Evolutionary conservation across 2,329 filamentous ascomycete genomes (phyloP).

Genomic region (Plectosphaerella sp.): DNA sequence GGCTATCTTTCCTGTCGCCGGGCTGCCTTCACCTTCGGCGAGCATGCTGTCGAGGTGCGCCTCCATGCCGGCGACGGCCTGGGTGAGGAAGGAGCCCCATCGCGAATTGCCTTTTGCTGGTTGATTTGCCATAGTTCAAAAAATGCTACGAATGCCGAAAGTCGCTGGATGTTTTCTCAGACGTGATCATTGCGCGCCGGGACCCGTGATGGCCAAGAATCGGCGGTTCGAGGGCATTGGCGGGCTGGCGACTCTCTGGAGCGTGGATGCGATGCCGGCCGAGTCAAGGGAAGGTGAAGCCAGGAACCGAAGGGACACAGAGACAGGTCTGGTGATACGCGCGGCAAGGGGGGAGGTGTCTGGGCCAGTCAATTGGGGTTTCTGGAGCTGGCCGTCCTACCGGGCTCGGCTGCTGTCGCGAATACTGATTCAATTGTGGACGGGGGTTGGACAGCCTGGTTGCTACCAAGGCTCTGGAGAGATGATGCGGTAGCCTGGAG

Average conservation of each 20-base stretch:
- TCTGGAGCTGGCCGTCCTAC: neutral
- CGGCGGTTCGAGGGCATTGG: neutral
- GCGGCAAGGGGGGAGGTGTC: neutral
- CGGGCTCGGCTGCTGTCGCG: neutral
- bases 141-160: neutral
- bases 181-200: neutral
- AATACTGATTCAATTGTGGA: no score
- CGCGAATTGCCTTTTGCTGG: neutral
- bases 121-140: neutral
- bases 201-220: neutral
- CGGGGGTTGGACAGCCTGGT: no score
- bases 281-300: neutral
- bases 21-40: constrained; percentile 62
- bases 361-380: neutral
- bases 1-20: constrained; percentile 8
- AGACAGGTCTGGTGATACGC: neutral
- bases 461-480: no score
- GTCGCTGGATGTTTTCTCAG: neutral
- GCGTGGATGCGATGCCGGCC: neutral
- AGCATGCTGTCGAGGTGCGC: constrained; percentile 89
- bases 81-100: constrained; percentile 80
- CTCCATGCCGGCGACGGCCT: constrained; percentile 90
- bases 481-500: no score
- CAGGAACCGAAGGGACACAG: neutral
- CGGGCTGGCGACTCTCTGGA: neutral